Conservation (phyloP, 2,329 filamentous ascomycete genomes). For the Blumeriella jaapii region DNA sequence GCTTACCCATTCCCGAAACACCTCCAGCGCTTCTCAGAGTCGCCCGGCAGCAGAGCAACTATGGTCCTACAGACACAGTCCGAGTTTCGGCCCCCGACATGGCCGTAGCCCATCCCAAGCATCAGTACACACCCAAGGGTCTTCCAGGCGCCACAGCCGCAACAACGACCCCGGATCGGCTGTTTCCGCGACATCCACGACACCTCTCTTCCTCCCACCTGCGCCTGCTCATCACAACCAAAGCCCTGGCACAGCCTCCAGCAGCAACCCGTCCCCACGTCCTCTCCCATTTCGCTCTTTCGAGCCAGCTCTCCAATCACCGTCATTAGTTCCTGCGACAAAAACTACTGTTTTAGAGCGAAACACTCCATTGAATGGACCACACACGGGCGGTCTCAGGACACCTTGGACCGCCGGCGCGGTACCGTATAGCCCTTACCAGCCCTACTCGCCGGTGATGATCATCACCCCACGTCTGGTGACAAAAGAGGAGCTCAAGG, state of each 20-base stretch:
- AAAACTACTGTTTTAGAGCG: conserved; percentile 57
- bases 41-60: conserved; percentile 23
- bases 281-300: conserved; percentile 50
- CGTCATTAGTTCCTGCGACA: conserved; percentile 35
- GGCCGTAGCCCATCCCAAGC: conserved; percentile 15
- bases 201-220: conserved; percentile 12
- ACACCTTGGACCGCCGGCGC: conserved; percentile 51
- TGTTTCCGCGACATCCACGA: conserved; percentile 15
- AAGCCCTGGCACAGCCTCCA: conserved; percentile 10
- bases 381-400: conserved; percentile 39
- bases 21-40: conserved; percentile 15
- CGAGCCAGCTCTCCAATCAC: conserved; percentile 43
- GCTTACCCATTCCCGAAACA: conserved; percentile 21
- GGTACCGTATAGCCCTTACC: conserved; percentile 66
- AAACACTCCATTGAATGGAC: conserved; percentile 37
- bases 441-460: conserved; percentile 64
- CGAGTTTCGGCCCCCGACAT: no score
- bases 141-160: conserved; percentile 1
- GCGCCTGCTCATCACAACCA: conserved; percentile 6
- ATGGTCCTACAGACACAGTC: conserved; percentile 9
- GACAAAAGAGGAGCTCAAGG: conserved; percentile 58
- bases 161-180: conserved; percentile 17
- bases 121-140: conserved; percentile 9
- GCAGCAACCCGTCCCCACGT: conserved; percentile 25
- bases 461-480: conserved; percentile 68